A percentile compares a stretch with the other conserved stretches of the same genome.
Evolutionary conservation across 345 rosid genomes (phyloP).

Genomic region (Excoecaria cochinchinensis): DNA sequence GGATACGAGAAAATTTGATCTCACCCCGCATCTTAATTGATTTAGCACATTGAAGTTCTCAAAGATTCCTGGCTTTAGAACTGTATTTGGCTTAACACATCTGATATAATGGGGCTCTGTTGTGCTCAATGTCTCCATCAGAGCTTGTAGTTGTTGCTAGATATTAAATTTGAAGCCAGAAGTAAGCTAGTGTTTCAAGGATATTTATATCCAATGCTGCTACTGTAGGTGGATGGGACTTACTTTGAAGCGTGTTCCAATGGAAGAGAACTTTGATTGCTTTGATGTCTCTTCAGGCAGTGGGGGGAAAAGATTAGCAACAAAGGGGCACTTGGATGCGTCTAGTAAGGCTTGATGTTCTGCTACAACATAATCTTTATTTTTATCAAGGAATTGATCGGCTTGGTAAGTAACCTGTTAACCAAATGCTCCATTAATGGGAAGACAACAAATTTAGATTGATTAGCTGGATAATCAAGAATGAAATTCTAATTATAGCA

Average conservation of each 20-base stretch:
- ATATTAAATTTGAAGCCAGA: conserved; percentile 24
- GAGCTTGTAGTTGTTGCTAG: conserved; percentile 66
- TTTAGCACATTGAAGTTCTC: conserved; percentile 55
- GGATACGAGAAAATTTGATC: conserved; percentile 17
- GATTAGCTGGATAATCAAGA: conserved; percentile 11
- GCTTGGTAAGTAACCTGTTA: conserved; percentile 65
- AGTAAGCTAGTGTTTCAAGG: conserved; percentile 18
- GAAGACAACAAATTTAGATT: conserved; percentile 19
- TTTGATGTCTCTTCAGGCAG: conserved; percentile 67
- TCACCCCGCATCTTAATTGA: conserved; percentile 67
- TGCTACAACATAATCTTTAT: conserved; percentile 76
- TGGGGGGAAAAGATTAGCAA: conserved; percentile 70
- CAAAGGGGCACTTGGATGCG: conserved; percentile 63
- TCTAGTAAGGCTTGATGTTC: conserved; percentile 71
- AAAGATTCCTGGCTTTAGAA: conserved; percentile 55
- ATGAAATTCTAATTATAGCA: conserved; percentile 15
- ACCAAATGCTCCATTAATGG: conserved; percentile 17
- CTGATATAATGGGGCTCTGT: conserved; percentile 68
- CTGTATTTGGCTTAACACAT: conserved; percentile 66
- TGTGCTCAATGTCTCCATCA: conserved; percentile 61
- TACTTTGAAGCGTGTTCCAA: conserved; percentile 78
- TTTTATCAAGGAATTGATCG: conserved; percentile 71
- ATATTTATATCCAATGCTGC: conserved; percentile 8
- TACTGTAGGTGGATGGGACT: conserved; percentile 4
- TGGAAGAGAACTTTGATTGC: conserved; percentile 76